phyloP scores from a whole-genome alignment of 768 basidiomycete species.

The Suillus subaureus region DNA sequence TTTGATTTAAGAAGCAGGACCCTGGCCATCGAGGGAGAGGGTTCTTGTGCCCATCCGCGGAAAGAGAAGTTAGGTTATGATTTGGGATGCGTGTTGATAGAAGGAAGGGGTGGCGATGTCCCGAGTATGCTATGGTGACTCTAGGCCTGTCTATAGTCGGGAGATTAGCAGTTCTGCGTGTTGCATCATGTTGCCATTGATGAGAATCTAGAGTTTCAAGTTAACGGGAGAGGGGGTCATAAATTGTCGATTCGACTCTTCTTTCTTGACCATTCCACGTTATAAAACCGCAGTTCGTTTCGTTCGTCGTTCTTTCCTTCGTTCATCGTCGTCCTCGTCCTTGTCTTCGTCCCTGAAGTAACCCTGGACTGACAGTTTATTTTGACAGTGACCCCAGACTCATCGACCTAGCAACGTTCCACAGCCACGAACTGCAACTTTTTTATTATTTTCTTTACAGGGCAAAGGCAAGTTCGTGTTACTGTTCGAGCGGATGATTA shows the following conservation, averaged over 20 bases:
- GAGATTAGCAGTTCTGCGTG: background rate
- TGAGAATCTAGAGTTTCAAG: background rate
- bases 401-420: constrained; percentile 5
- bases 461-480: background rate
- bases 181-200: constrained; percentile 5
- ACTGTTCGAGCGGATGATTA: background rate
- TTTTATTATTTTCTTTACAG: background rate
- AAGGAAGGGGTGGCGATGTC: background rate
- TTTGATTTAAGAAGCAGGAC: constrained; percentile 2
- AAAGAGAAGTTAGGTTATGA: background rate
- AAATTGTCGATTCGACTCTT: background rate
- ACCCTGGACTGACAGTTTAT: constrained; percentile 1
- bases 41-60: constrained; percentile 2
- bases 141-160: background rate
- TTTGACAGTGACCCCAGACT: constrained; percentile 6
- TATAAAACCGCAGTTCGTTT: background rate
- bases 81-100: background rate
- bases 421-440: constrained; percentile 1
- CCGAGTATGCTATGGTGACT: constrained; percentile 1
- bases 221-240: background rate
- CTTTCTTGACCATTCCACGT: background rate
- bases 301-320: background rate
- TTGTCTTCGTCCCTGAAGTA: background rate
- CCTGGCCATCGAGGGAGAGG: background rate
- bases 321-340: background rate